Conservation (phyloP, 176 grass and related monocot genomes). For the maize (Zea mays) region Zm-B73-REFERENCE-NAM-5.0 NC_050102.1:32714501-32715000, state of each 20-base stretch:
- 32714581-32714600: too few species aligned
- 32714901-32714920: constrained; percentile 72
- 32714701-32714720: not conserved
- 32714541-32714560: not conserved
- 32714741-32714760: not conserved
- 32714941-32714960: constrained; percentile 78
- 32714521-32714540: not conserved
- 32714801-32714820: not conserved
- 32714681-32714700: not conserved
- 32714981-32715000: constrained; percentile 40
- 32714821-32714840: not conserved
- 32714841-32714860: constrained; percentile 35
- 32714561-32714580: too few species aligned
- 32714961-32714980: constrained; percentile 68
- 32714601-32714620: too few species aligned
- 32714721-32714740: not conserved
- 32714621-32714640: not conserved
- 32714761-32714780: not conserved
- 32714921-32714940: constrained; percentile 60
- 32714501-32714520: too few species aligned
- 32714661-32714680: not conserved
- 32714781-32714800: too few species aligned
- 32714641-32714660: not conserved
- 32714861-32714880: constrained; percentile 47
- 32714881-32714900: constrained; percentile 54